Evolutionary conservation across 1,139 yeast genomes (phyloP), one percentile per base, ranked within the genome.

Genomic region (Lodderomyces orthopsilosis): DNA sequence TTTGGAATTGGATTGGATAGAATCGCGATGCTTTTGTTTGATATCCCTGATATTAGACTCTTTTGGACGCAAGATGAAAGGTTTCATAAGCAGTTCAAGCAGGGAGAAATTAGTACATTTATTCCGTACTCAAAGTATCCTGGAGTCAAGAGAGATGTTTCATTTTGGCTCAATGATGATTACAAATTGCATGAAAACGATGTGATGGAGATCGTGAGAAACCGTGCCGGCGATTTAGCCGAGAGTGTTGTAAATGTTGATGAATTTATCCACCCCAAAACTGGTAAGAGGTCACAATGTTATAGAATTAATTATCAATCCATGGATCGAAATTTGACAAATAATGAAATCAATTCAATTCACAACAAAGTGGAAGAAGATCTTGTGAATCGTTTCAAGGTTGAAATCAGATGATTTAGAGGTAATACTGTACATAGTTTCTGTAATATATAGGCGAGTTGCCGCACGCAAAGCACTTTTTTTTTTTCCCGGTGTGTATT

Each of bases 1-100:
- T 93, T 94, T 66, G 99, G 99, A 8, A 75, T 94, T 43, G 99
- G 99, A 0, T 71, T 93, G 41, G 99, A 93, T 62, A 77, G 99
- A 58, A 82, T 93, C 47, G 98, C 98, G 40, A 93, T 93, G 98
- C 69, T 93, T 15, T 71, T 93, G 44, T 93, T 91, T 66, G 96
- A 94, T 18, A 85, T 93, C 41, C 98, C 98, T 2, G 99, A 93
- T 61, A 93, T 93, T 50, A 75, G 99, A 51, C 69, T 93, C 38
- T 88, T 93, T 65, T 93, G 99, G 99, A 77, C 96, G 1, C 58
- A 66, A 37, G 98, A 94, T 64, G 81, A 80, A 46, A 72, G 97
- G 45, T 93, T 93, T 61, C 65, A 74, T 35, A 64, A 67, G 1
- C 99, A 93, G 63, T 93, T 93, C 61, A 53, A 64, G 34, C 70